Percentiles rank a stretch among this genome's conserved stretches.
These are phyloP conservation scores for Fusarium chuoi DNA, from an alignment of 2,329 filamentous ascomycete species.

Conservation along the genomic window DNA sequence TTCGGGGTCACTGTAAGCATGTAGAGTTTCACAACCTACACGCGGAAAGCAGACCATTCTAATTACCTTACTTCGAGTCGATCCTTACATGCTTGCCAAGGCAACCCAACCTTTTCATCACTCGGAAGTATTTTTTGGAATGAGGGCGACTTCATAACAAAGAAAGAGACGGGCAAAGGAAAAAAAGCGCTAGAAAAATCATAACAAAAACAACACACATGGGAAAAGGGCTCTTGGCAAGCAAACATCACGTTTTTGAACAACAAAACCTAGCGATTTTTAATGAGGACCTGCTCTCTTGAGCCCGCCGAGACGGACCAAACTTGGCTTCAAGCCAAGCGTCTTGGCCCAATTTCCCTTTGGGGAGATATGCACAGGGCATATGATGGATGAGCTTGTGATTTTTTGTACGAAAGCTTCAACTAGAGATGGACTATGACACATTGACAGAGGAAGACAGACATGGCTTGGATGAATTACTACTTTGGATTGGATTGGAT, in stretches of 20 bases:
- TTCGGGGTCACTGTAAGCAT: slow-evolving; percentile 37
- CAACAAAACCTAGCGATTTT: slow-evolving; percentile 35
- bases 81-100: slow-evolving; percentile 44
- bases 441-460: slow-evolving; percentile 27
- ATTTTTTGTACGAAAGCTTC: slow-evolving; percentile 32
- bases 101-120: slow-evolving; percentile 25
- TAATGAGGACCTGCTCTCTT: slow-evolving; percentile 41
- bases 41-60: slow-evolving; percentile 44
- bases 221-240: slow-evolving; percentile 33
- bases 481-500: slow-evolving; percentile 24
- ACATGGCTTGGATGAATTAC: slow-evolving; percentile 38
- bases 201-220: slow-evolving; percentile 7
- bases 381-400: slow-evolving; percentile 17
- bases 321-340: neutral
- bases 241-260: slow-evolving; percentile 34
- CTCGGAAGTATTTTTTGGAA: slow-evolving; percentile 23
- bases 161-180: slow-evolving; percentile 17
- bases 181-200: slow-evolving; percentile 7
- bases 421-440: slow-evolving; percentile 34
- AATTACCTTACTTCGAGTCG: slow-evolving; percentile 47
- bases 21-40: slow-evolving; percentile 39
- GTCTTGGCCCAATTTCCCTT: slow-evolving; percentile 15
- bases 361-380: neutral
- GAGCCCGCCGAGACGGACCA: slow-evolving; percentile 3
- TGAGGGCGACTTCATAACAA: slow-evolving; percentile 17